A percentile compares a stretch with the other conserved stretches of the same genome.
Evolutionary conservation across 768 basidiomycete species (phyloP).

Genomic region (Amanita polypyramis): DNA sequence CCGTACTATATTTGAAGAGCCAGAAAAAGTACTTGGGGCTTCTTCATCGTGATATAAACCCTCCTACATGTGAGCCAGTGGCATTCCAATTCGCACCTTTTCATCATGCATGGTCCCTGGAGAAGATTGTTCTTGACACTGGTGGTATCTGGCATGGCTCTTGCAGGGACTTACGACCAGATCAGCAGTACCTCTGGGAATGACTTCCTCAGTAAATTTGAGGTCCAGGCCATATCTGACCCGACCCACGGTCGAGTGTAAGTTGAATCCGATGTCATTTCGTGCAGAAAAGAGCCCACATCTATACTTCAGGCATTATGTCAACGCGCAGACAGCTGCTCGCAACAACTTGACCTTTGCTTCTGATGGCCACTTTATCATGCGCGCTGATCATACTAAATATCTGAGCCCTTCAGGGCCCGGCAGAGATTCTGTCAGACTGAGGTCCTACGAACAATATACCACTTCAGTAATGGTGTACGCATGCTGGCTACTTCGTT

Average conservation of each 20-base stretch:
- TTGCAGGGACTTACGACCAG: constrained; percentile 34
- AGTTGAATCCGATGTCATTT: constrained; percentile 11
- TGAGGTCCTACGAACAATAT: constrained; percentile 42
- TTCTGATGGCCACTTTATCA: constrained; percentile 38
- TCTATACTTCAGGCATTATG: constrained; percentile 39
- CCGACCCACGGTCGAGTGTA: constrained; percentile 62
- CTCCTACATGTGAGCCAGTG: too few species aligned
- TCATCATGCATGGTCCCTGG: background rate
- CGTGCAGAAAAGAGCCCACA: background rate
- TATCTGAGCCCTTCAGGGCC: constrained; percentile 33
- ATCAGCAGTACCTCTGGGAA: constrained; percentile 34
- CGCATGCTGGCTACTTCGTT: constrained; percentile 9
- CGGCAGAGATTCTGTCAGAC: constrained; percentile 49
- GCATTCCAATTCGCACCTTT: background rate
- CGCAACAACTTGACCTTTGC: constrained; percentile 48
- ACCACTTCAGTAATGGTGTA: constrained; percentile 45
- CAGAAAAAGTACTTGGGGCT: too few species aligned
- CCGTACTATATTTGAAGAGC: too few species aligned
- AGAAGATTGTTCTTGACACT: constrained; percentile 9
- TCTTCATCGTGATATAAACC: too few species aligned
- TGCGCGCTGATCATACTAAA: constrained; percentile 45
- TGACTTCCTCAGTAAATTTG: constrained; percentile 42
- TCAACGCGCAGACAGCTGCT: constrained; percentile 36
- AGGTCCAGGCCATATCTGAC: constrained; percentile 38
- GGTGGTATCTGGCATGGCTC: constrained; percentile 13